Conservation (phyloP, 805 yeast genomes). For the Soucietia sequanensis region DNA sequence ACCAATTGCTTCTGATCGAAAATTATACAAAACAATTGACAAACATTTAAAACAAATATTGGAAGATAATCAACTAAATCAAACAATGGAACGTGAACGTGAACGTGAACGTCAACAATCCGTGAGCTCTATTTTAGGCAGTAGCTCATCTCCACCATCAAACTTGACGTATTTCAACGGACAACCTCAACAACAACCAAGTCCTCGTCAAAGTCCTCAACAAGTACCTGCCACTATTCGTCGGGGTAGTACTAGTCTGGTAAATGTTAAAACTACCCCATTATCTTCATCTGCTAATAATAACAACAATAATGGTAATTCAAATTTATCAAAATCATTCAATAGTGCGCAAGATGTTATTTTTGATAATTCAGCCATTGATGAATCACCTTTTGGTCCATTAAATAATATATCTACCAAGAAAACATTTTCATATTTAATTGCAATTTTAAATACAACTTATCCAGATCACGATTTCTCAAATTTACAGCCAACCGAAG, state of each 20-base stretch:
- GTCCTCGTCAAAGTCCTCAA: constrained; percentile 1
- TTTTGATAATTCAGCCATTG: constrained; percentile 22
- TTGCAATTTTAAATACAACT: constrained; percentile 86
- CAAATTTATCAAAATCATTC: neutral
- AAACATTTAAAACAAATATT: constrained; percentile 63
- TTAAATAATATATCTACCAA: constrained; percentile 81
- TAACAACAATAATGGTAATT: neutral
- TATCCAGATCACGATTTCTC: constrained; percentile 97
- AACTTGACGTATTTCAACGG: neutral
- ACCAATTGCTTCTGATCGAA: constrained; percentile 86
- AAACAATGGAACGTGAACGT: constrained; percentile 33
- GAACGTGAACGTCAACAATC: constrained; percentile 31
- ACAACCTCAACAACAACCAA: constrained; percentile 3
- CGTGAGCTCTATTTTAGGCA: constrained; percentile 33
- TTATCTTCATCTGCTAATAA: constrained; percentile 7
- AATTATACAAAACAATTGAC: constrained; percentile 84
- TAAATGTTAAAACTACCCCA: constrained; percentile 17
- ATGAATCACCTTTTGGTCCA: constrained; percentile 85
- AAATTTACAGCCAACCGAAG: constrained; percentile 76
- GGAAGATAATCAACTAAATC: constrained; percentile 43
- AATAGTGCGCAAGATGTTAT: constrained; percentile 10
- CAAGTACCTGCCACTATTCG: constrained; percentile 3
- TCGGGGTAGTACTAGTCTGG: constrained; percentile 25
- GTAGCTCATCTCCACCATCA: constrained; percentile 34
- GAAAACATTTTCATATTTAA: constrained; percentile 84